A percentile compares a stretch with the other conserved stretches of the same genome.
Evolutionary conservation across 116 monocot genomes (phyloP).

Genomic region (Thalassia testudinum): DNA sequence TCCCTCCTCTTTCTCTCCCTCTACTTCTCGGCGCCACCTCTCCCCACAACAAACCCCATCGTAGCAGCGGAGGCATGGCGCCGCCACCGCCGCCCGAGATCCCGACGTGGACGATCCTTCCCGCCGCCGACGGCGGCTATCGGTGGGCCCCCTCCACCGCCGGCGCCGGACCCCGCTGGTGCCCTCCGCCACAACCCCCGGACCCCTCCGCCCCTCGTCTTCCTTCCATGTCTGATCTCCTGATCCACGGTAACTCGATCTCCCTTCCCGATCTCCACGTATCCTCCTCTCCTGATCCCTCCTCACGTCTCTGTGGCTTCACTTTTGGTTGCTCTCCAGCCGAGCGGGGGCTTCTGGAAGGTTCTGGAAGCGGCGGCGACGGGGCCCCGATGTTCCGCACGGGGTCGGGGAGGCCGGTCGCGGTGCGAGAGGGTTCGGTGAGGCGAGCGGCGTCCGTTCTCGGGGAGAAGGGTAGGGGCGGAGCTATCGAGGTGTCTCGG

Average conservation of each 20-base stretch:
- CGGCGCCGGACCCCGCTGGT: neutral
- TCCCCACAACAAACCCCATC: neutral
- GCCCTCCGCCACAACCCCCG: slow-evolving; percentile 11
- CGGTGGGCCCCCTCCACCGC: slow-evolving; percentile 18
- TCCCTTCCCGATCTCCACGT: neutral
- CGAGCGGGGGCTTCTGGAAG: slow-evolving; percentile 10
- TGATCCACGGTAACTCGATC: slow-evolving; percentile 12
- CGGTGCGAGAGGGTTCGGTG: slow-evolving; percentile 8
- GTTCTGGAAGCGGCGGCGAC: neutral
- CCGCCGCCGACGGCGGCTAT: slow-evolving; percentile 25
- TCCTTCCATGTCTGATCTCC: slow-evolving; percentile 40
- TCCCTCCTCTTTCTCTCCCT: no score
- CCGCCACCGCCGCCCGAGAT: slow-evolving; percentile 10
- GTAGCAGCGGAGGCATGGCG: neutral
- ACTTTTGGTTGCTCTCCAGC: slow-evolving; percentile 8
- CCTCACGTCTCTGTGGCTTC: neutral
- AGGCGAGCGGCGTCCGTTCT: slow-evolving; percentile 7
- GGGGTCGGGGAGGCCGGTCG: slow-evolving; percentile 12
- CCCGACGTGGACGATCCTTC: slow-evolving; percentile 45
- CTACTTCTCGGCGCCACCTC: no score
- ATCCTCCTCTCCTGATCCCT: neutral
- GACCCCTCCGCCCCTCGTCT: slow-evolving; percentile 5
- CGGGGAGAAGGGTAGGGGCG: slow-evolving; percentile 8
- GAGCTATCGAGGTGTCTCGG: neutral
- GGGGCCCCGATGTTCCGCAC: slow-evolving; percentile 12